Evolutionary conservation across 1,284 basidiomycete species (phyloP).

Genomic region (Marasmius tenuissimus): DNA sequence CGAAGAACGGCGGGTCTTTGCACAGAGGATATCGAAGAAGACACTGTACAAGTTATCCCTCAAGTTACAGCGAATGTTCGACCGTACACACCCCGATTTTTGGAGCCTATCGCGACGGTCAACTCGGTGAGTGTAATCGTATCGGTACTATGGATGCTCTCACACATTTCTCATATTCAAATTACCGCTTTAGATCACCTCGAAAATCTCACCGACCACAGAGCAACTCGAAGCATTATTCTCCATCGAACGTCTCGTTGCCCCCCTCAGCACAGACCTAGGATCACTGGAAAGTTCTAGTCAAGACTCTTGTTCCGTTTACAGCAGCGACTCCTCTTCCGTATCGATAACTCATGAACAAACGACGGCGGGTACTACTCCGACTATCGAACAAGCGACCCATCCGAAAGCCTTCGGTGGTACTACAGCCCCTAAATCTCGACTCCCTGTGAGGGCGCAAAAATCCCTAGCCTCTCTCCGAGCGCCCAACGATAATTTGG

Average conservation of each 20-base stretch:
- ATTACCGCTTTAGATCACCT: too few relatives aligned
- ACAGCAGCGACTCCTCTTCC: background rate
- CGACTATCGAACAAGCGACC: too few relatives aligned
- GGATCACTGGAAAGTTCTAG: background rate
- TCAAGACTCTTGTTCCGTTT: background rate
- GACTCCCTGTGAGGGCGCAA: too few relatives aligned
- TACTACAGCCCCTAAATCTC: too few relatives aligned
- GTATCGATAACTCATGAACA: too few relatives aligned
- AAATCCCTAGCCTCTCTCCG: too few relatives aligned
- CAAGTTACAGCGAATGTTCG: background rate
- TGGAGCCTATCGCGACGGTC: background rate
- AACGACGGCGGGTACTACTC: too few relatives aligned
- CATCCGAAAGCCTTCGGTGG: too few relatives aligned
- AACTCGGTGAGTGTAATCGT: background rate
- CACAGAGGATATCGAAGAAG: background rate
- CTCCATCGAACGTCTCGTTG: background rate
- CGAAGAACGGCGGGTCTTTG: background rate
- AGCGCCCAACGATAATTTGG: too few relatives aligned
- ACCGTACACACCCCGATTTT: background rate
- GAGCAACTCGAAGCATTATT: background rate
- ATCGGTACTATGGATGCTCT: background rate
- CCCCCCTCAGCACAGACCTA: background rate
- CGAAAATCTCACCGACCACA: background rate
- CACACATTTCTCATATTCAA: background rate
- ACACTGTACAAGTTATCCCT: background rate